Evolutionary conservation across 108 stramenopile genomes (phyloP), one percentile per base, ranked within the genome.

Genomic region (Pseudonitzschia pungens): DNA sequence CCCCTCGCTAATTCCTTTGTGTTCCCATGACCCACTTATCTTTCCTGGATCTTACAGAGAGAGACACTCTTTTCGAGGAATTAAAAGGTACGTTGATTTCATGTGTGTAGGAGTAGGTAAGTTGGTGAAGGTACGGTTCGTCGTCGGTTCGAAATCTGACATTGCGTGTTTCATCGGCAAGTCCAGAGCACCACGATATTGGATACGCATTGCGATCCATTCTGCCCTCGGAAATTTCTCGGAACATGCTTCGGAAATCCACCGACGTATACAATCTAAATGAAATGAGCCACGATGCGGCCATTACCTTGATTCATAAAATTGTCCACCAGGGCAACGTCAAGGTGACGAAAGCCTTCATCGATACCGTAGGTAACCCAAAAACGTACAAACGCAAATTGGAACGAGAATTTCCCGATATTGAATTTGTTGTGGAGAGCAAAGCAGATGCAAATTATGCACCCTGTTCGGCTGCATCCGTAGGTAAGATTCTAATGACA

Each of bases 371-470:
- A 26, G 96, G 96, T 2, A 82, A 91, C 74, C 73, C 92, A 32
- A 77, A 75, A 4, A 59, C 68, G 24, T 97, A 97, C 74, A 63
- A 77, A 79, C 62, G 60, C 10, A 85, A 83, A 65, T 71, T 96
- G 44, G 86, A 91, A 52, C 74, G 80, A 29, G 84, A 78, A 15
- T 94, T 96, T 80, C 76, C 83, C 33, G 72, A 68, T 11, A 88
- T 93, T 33, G 74, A 82, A n/a, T 94, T 97, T 81, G 84, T 90
- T 18, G 96, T 97, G 6, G 92, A 92, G 71, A 87, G 86, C 78
- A 97, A 97, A 78, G 96, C 96, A 16, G 96, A 97, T 81, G 89
- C 94, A 27, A 94, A 90, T n/a, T 97, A 94, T 83, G 84, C 89
- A 26, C 83, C 85, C 7, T 92, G 92, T 68, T 88, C 88, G 41